phyloP scores from a whole-genome alignment of 2,329 filamentous ascomycete species.

The Exophiala sp. region DNA sequence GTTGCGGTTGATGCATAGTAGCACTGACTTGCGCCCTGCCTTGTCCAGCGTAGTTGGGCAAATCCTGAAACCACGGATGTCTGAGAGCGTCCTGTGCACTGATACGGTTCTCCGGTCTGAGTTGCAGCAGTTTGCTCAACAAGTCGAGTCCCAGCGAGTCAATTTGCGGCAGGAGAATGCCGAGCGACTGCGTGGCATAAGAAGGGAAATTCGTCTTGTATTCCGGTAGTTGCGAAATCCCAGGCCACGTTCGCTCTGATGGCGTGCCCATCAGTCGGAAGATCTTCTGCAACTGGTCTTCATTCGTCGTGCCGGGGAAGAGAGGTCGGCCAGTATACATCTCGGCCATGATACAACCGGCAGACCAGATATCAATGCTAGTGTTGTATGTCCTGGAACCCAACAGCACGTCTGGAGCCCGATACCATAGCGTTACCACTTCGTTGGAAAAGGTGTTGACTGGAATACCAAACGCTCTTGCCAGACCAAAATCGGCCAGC shows the following conservation, averaged over 20 bases:
- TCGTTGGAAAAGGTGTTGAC: constrained; percentile 91
- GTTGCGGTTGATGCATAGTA: constrained; percentile 20
- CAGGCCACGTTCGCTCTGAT: constrained; percentile 91
- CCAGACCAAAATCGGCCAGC: constrained; percentile 84
- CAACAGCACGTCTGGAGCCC: constrained; percentile 89
- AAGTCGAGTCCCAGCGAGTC: constrained; percentile 84
- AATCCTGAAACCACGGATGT: constrained; percentile 85
- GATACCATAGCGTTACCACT: constrained; percentile 57
- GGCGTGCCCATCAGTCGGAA: constrained; percentile 99
- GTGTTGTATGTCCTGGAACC: constrained; percentile 97
- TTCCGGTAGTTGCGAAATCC: constrained; percentile 92
- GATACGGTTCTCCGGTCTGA: constrained; percentile 86
- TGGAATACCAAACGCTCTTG: constrained; percentile 85
- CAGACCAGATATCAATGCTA: constrained; percentile 99
- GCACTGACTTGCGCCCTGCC: constrained; percentile 16
- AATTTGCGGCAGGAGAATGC: constrained; percentile 83
- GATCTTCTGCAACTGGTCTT: constrained; percentile 94
- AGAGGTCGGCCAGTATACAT: constrained; percentile 96
- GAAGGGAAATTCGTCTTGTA: constrained; percentile 95
- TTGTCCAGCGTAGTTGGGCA: constrained; percentile 35
- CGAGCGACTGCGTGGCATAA: constrained; percentile 86
- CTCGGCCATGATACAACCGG: constrained; percentile 99
- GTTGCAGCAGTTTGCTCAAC: constrained; percentile 83
- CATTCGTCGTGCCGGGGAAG: constrained; percentile 96
- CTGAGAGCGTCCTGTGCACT: constrained; percentile 80